These are phyloP conservation scores for Asparagopsis taxiformis DNA, from an alignment of 31 red algal species.

Conservation along the genomic window DNA sequence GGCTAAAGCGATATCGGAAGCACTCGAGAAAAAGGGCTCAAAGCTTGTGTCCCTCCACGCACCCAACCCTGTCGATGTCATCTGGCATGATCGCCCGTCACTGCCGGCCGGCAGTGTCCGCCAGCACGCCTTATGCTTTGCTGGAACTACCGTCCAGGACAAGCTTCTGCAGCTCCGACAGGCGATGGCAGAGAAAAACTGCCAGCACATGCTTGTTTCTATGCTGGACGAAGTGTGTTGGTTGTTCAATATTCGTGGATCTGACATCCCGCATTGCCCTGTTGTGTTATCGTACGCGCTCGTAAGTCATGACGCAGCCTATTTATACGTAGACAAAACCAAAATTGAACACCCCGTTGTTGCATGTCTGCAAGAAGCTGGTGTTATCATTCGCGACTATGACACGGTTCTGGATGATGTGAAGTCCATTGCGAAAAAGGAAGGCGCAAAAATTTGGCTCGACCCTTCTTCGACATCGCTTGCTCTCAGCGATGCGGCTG, in stretches of 20 bases:
- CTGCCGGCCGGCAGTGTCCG: conserved; percentile 45
- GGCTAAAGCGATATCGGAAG: conserved; percentile 24
- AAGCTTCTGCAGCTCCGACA: conserved; percentile 63
- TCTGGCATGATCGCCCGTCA: conserved; percentile 67
- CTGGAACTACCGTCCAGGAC: conserved; percentile 49
- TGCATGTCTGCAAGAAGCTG: conserved; percentile 13
- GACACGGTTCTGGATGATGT: conserved; percentile 53
- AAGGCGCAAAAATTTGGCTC: too few relatives aligned
- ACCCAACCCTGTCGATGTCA: conserved; percentile 74
- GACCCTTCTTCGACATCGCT: conserved; percentile 63
- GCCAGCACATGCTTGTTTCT: conserved; percentile 47
- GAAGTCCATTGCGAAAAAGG: conserved; percentile 8
- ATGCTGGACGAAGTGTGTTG: conserved; percentile 90
- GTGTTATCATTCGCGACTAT: conserved; percentile 54
- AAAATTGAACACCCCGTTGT: conserved; percentile 33
- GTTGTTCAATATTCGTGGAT: conserved; percentile 89
- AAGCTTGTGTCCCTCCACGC: conserved; percentile 8
- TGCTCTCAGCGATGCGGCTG: conserved; percentile 45
- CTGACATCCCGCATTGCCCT: conserved; percentile 86
- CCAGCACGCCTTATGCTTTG: conserved; percentile 53
- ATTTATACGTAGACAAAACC: conserved; percentile 47
- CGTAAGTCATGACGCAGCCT: conserved; percentile 29
- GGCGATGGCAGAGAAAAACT: conserved; percentile 42
- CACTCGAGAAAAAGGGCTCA: conserved; percentile 1
- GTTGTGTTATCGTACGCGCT: conserved; percentile 73